Conservation (phyloP, 2,329 filamentous ascomycete species). For the Aspergillus hortae region DNA sequence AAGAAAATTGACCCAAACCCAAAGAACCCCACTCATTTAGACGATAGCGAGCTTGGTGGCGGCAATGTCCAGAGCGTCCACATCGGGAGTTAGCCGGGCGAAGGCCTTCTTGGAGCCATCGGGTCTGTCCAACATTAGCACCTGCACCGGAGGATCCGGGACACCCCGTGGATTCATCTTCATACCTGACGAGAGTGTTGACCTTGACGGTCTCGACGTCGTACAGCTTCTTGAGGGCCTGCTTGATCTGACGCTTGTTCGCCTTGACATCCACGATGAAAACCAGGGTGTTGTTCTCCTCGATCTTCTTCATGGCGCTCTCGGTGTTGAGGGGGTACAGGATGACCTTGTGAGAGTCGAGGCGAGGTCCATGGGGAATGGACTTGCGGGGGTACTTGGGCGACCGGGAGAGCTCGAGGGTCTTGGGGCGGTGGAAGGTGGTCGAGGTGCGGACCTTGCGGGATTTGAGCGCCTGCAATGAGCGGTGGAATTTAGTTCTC, state of each 20-base stretch:
- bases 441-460: conserved; percentile 89
- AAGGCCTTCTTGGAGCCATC: conserved; percentile 99
- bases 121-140: conserved; percentile 54
- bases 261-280: conserved; percentile 97
- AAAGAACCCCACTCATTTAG: conserved; percentile 56
- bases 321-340: conserved; percentile 99
- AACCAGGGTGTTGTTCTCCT: conserved; percentile 99
- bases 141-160: too few relatives aligned
- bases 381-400: conserved; percentile 98
- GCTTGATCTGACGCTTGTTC: conserved; percentile 99
- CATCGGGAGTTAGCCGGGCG: conserved; percentile 89
- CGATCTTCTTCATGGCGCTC: conserved; percentile 99
- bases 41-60: conserved; percentile 98
- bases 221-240: conserved; percentile 97
- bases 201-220: conserved; percentile 98
- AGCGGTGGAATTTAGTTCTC: conserved; percentile 13
- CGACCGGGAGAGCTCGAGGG: conserved; percentile 79
- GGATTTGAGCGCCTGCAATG: conserved; percentile 71
- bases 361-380: conserved; percentile 80
- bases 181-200: conserved; percentile 95
- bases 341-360: conserved; percentile 97
- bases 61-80: conserved; percentile 98
- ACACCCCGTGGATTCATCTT: too few relatives aligned
- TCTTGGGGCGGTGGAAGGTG: conserved; percentile 98
- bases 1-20: conserved; percentile 43